These are phyloP conservation scores for Rhizophagus sp. DNA, from an alignment of 192 early-diverging fungal species.

Conservation along the genomic window DNA sequence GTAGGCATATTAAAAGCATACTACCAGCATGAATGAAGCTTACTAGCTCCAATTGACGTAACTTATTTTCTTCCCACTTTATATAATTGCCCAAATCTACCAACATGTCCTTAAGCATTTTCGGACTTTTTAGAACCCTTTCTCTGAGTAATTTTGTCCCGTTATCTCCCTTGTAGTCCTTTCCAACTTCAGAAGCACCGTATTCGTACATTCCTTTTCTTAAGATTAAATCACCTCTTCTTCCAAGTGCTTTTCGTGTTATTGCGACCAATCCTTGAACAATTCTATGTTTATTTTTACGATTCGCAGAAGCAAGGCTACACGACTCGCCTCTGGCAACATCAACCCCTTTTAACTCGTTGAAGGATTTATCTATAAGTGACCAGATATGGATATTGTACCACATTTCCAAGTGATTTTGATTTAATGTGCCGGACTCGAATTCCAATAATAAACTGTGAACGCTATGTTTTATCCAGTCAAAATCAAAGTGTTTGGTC, in stretches of 20 bases:
- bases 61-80: slow-evolving; percentile 6
- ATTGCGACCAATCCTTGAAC: neutral
- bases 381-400: slow-evolving; percentile 28
- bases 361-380: slow-evolving; percentile 29
- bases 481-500: slow-evolving; percentile 14
- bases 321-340: slow-evolving; percentile 29
- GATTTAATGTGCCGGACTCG: slow-evolving; percentile 5
- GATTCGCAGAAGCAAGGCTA: slow-evolving; percentile 17
- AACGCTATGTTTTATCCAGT: slow-evolving; percentile 12
- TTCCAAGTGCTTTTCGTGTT: slow-evolving; percentile 27
- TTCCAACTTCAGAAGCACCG: slow-evolving; percentile 28
- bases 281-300: slow-evolving; percentile 26
- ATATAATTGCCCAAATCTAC: slow-evolving; percentile 18
- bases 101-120: slow-evolving; percentile 40
- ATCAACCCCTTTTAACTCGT: slow-evolving; percentile 21
- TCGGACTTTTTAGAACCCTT: slow-evolving; percentile 32
- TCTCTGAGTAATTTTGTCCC: slow-evolving; percentile 28
- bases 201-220: slow-evolving; percentile 29
- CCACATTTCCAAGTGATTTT: slow-evolving; percentile 14
- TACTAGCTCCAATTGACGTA: slow-evolving; percentile 18
- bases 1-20: neutral
- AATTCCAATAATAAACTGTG: slow-evolving; percentile 16
- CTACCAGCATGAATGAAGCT: slow-evolving; percentile 16
- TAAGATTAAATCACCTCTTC: slow-evolving; percentile 26
- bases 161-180: slow-evolving; percentile 29